These are phyloP conservation scores for Kodamaea neixiangensis DNA, from an alignment of 805 yeast genomes.

Conservation along the genomic window DNA sequence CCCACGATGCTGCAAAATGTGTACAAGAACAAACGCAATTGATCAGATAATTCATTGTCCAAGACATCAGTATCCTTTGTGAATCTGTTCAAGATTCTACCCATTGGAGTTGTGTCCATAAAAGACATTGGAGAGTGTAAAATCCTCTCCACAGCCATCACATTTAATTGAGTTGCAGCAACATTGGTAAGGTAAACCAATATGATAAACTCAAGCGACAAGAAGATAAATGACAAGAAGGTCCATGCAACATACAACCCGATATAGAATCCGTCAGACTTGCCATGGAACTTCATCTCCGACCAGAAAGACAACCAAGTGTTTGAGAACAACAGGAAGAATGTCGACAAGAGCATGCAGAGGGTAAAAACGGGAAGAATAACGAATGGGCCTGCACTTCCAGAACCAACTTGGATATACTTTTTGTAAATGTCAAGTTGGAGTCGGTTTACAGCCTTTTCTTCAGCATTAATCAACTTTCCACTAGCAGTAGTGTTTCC, in stretches of 20 bases:
- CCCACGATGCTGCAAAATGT: conserved; percentile 59
- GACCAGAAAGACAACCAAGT: conserved; percentile 89
- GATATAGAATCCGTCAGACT: conserved; percentile 60
- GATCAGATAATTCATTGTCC: conserved; percentile 78
- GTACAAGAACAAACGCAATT: conserved; percentile 59
- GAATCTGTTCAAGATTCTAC: conserved; percentile 80
- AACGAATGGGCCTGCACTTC: not conserved
- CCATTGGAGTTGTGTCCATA: conserved; percentile 85
- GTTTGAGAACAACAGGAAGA: conserved; percentile 59
- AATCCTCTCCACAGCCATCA: conserved; percentile 57
- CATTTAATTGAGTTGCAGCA: conserved; percentile 61
- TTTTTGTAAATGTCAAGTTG: conserved; percentile 31
- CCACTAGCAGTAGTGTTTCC: conserved; percentile 8
- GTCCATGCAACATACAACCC: conserved; percentile 71
- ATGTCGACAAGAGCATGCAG: conserved; percentile 42
- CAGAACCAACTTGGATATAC: conserved; percentile 27
- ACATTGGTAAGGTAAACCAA: conserved; percentile 52
- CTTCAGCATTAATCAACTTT: conserved; percentile 17
- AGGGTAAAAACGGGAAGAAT: conserved; percentile 3
- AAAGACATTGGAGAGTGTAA: conserved; percentile 80
- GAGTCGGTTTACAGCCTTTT: conserved; percentile 28
- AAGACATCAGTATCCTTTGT: conserved; percentile 85
- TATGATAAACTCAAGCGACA: conserved; percentile 44
- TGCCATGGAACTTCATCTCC: conserved; percentile 48
- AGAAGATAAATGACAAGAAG: conserved; percentile 47